A percentile compares a stretch with the other conserved stretches of the same genome.
phyloP scores from a whole-genome alignment of 164 flowering plant genomes.

The Echeveria elegans region DNA sequence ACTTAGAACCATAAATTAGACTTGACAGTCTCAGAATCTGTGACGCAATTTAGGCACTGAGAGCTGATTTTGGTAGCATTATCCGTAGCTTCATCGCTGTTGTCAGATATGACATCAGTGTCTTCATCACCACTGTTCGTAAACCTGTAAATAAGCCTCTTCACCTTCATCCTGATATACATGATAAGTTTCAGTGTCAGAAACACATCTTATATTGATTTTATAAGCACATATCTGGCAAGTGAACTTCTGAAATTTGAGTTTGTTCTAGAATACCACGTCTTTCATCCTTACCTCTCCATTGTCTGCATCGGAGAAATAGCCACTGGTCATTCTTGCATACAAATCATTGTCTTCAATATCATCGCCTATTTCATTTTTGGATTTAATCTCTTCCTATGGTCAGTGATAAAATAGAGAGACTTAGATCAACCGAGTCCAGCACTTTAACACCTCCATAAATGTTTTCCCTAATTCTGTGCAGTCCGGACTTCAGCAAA shows the following conservation, averaged over 20 bases:
- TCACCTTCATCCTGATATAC: constrained; percentile 38
- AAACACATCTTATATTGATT: neutral
- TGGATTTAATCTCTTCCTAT: constrained; percentile 42
- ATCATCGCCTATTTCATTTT: constrained; percentile 26
- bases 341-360: constrained; percentile 25
- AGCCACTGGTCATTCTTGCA: constrained; percentile 24
- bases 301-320: constrained; percentile 25
- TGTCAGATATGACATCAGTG: neutral
- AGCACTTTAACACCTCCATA: neutral
- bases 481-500: constrained; percentile 45
- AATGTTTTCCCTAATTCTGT: neutral
- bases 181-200: neutral
- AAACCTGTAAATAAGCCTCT: constrained; percentile 37
- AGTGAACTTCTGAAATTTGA: neutral
- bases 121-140: constrained; percentile 23
- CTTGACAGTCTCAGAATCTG: neutral
- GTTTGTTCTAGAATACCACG: neutral
- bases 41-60: neutral
- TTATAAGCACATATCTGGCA: neutral
- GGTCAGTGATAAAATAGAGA: neutral
- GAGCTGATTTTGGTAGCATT: neutral
- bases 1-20: neutral
- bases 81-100: neutral
- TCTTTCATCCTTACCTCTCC: constrained; percentile 30
- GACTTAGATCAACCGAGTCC: neutral